Percentiles rank a stretch among this genome's conserved stretches.
Conservation (phyloP, 2,329 filamentous ascomycete species). For the Lasiodiplodia citricola region DNA sequence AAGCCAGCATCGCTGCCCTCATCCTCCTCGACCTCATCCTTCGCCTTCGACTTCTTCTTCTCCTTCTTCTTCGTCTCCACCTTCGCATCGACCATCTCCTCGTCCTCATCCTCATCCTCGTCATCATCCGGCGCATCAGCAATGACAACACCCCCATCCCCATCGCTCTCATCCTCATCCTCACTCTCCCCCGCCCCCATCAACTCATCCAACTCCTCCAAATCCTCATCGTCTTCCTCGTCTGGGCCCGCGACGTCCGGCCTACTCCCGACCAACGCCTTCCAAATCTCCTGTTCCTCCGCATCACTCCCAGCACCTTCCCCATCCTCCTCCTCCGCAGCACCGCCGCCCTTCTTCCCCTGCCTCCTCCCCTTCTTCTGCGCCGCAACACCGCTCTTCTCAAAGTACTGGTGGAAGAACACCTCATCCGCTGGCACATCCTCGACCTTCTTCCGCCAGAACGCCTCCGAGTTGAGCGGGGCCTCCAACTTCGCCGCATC, state of each 20-base stretch:
- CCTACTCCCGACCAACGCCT: constrained; percentile 80
- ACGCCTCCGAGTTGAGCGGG: constrained; percentile 82
- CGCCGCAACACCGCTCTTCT: constrained; percentile 61
- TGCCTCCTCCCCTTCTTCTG: constrained; percentile 61
- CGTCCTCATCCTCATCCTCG: constrained; percentile 36
- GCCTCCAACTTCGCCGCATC: constrained; percentile 64
- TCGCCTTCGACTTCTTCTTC: constrained; percentile 38
- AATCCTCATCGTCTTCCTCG: constrained; percentile 63
- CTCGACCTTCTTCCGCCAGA: constrained; percentile 89
- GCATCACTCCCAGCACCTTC: constrained; percentile 59
- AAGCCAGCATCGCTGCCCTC: constrained; percentile 44
- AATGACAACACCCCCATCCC: constrained; percentile 54
- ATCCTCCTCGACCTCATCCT: not conserved
- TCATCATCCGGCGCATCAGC: constrained; percentile 43
- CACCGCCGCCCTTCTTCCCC: constrained; percentile 41
- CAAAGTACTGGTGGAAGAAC: constrained; percentile 99
- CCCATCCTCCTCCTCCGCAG: constrained; percentile 46
- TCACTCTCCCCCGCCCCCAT: constrained; percentile 53
- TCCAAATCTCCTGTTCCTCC: constrained; percentile 88
- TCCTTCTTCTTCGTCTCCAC: constrained; percentile 37
- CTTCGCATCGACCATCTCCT: constrained; percentile 47
- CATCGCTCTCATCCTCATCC: constrained; percentile 51
- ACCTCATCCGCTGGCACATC: constrained; percentile 90
- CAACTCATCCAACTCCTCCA: constrained; percentile 58
- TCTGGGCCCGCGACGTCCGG: constrained; percentile 73